Base-by-base conservation (phyloP, 495 filamentous ascomycete genomes). In the Hypoxylon lienhwacheense region DNA sequence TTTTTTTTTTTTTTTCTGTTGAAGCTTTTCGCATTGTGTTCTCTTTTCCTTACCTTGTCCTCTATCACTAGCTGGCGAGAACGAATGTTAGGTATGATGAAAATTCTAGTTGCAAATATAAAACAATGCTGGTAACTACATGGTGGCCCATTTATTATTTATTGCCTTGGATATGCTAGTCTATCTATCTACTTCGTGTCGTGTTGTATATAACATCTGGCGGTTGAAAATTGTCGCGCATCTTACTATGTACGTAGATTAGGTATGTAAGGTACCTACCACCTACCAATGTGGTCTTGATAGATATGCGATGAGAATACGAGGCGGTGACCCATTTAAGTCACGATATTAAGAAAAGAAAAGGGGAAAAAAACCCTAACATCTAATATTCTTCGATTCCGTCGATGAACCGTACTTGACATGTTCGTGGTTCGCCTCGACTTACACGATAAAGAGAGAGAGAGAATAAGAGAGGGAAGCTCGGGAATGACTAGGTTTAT, bases 11-110 rank as follows among this genome's bases (percentile, higher is more conserved):
- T 35, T 45, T 40, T 58, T 58, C 53, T n/a, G n/a, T n/a, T 58
- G 42, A 48, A 57, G 47, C 53, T 63, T 58, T 58, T 58, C 53
- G 59, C 53, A 53, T 63, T 54, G 39, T 58, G 43, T 49, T 50
- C 34, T 57, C 47, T 52, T 63, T 61, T 52, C 59, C 48, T 63
- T 36, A 21, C 17, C 48, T n/a, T 49, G 12, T 53, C 47, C 42
- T 35, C 48, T 40, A 63, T 58, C 53, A 53, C 59, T 63, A 58
- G 43, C 48, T 41, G 29, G 59, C 59, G 59, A 46, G 43, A 49
- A 63, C 37, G 53, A 63, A 49, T 47, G 43, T 53, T 63, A 57
- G 49, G 48, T 57, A 49, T 58, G 39, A 63, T 25, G 53, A 58
- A 62, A 49, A 56, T 44, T 31, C 48, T 63, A 54, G 28, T 21